Percentiles rank a stretch among this genome's conserved stretches.
Evolutionary conservation across 2,329 filamentous ascomycete species (phyloP).

Genomic region (Didymosphaeria variabile): DNA sequence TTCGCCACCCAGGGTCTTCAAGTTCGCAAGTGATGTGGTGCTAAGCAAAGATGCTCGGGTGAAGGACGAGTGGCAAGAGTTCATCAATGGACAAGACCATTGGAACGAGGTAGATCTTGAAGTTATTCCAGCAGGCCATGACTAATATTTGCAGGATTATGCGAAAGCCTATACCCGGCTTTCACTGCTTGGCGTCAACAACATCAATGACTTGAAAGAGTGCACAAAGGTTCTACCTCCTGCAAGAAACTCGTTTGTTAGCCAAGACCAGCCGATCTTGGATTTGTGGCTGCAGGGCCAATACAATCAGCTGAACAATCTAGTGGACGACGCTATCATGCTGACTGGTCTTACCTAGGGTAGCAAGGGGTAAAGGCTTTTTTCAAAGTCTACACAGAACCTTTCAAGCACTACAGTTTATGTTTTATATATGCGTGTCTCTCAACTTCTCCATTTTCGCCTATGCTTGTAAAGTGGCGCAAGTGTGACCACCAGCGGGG

Average conservation of each 20-base stretch:
- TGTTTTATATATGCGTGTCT: not conserved
- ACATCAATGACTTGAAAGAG: slow-evolving; percentile 65
- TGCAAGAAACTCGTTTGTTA: slow-evolving; percentile 32
- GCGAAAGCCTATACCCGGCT: slow-evolving; percentile 64
- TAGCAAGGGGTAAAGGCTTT: not conserved
- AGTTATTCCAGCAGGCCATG: not conserved
- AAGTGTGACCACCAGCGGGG: not conserved
- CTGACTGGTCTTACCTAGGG: slow-evolving; percentile 35
- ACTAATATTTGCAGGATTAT: slow-evolving; percentile 52
- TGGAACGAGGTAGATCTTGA: slow-evolving; percentile 45
- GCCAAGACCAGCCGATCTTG: slow-evolving; percentile 37
- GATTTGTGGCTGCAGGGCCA: slow-evolving; percentile 45
- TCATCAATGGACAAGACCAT: slow-evolving; percentile 37
- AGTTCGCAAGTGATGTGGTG: slow-evolving; percentile 48
- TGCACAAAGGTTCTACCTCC: slow-evolving; percentile 62
- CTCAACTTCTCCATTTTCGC: not conserved
- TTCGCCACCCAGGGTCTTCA: slow-evolving; percentile 44
- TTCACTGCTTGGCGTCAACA: slow-evolving; percentile 64
- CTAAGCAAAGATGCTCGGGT: slow-evolving; percentile 47
- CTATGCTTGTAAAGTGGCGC: not conserved
- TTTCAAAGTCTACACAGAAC: not conserved
- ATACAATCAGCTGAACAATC: slow-evolving; percentile 44
- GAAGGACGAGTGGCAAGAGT: slow-evolving; percentile 43
- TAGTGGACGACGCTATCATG: slow-evolving; percentile 47
- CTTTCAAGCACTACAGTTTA: not conserved